phyloP scores from a whole-genome alignment of 495 filamentous ascomycete species.

The Aspergillus coremiiformis region DNA sequence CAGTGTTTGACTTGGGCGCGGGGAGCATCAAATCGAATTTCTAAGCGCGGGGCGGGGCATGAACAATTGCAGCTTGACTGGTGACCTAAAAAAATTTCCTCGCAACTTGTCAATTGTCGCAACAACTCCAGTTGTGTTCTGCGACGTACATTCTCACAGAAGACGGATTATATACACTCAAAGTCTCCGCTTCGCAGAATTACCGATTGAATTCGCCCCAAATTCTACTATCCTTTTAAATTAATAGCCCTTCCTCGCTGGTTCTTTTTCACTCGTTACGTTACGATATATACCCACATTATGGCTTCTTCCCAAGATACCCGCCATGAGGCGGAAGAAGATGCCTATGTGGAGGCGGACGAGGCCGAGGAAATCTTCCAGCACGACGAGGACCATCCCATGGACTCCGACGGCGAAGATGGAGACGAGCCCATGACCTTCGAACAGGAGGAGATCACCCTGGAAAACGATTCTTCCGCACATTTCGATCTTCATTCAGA shows the following conservation, averaged over 20 bases:
- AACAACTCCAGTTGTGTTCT: background rate
- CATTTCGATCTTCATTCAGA: constrained; percentile 87
- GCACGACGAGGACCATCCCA: constrained; percentile 62
- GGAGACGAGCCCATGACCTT: constrained; percentile 54
- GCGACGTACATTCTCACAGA: background rate
- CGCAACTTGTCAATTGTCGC: background rate
- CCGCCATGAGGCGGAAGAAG: constrained; percentile 46
- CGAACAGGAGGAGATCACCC: constrained; percentile 61
- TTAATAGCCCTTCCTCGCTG: background rate
- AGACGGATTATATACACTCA: background rate
- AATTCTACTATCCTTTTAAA: too few relatives aligned
- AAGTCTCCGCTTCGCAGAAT: background rate
- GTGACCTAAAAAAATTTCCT: background rate
- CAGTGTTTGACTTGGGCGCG: constrained; percentile 26
- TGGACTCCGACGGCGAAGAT: constrained; percentile 55
- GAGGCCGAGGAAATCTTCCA: constrained; percentile 65
- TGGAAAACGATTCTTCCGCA: constrained; percentile 85
- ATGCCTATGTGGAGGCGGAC: constrained; percentile 55
- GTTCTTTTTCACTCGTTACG: too few relatives aligned
- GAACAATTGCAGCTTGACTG: too few relatives aligned
- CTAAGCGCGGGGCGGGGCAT: constrained; percentile 38
- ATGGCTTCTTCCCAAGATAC: constrained; percentile 25
- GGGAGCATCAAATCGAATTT: constrained; percentile 34
- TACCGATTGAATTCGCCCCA: too few relatives aligned
- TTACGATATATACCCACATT: background rate